Evolutionary conservation across 2,329 filamentous ascomycete genomes (phyloP).

Genomic region (Fusarium coffeatum): DNA sequence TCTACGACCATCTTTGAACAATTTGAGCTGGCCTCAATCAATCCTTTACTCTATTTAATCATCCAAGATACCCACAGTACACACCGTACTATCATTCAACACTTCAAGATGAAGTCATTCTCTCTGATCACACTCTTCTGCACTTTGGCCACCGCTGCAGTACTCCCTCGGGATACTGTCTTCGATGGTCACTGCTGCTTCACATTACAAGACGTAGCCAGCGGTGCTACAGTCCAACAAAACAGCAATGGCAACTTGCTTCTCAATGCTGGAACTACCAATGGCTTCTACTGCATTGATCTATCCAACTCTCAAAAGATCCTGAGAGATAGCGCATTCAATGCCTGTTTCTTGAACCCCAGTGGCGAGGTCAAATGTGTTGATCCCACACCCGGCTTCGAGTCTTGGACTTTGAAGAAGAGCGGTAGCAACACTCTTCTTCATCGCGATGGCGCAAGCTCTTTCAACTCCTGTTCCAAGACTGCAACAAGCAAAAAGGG

Average conservation of each 20-base stretch:
- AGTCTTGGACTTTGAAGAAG: slow-evolving; percentile 46
- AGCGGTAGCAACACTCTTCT: slow-evolving; percentile 39
- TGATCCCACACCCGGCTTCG: slow-evolving; percentile 48
- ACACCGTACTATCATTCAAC: background rate
- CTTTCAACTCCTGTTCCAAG: slow-evolving; percentile 46
- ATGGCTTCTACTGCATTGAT: slow-evolving; percentile 51
- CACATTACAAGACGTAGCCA: slow-evolving; percentile 45
- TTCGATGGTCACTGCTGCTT: slow-evolving; percentile 49
- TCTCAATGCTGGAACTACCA: slow-evolving; percentile 39
- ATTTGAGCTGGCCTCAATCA: slow-evolving; percentile 26
- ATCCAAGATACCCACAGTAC: background rate
- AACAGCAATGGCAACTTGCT: slow-evolving; percentile 46
- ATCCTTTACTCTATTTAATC: slow-evolving; percentile 1
- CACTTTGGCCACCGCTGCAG: slow-evolving; percentile 38
- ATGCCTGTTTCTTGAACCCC: slow-evolving; percentile 50
- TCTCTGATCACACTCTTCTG: slow-evolving; percentile 37
- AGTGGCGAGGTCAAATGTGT: slow-evolving; percentile 48
- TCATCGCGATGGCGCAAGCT: slow-evolving; percentile 39
- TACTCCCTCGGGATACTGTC: slow-evolving; percentile 39
- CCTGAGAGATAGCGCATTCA: slow-evolving; percentile 46
- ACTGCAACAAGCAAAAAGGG: slow-evolving; percentile 32
- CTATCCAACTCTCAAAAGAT: slow-evolving; percentile 40
- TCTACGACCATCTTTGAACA: background rate
- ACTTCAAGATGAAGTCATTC: slow-evolving; percentile 37
- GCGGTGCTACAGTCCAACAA: slow-evolving; percentile 45